Evolutionary conservation across 2,329 filamentous ascomycete genomes (phyloP).

Genomic region (Berkeleyomyces basicola): DNA sequence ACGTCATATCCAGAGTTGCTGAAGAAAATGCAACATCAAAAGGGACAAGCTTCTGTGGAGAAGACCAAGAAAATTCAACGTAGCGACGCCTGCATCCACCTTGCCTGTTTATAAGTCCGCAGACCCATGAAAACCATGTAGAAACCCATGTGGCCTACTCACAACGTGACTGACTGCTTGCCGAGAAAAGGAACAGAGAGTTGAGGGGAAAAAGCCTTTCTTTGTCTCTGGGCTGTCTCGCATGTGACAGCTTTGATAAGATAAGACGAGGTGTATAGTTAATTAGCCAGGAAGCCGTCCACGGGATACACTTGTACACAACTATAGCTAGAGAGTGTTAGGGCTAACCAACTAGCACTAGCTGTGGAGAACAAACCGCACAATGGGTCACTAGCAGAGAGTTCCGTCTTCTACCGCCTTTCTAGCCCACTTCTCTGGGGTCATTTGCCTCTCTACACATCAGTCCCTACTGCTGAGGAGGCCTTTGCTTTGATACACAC

Average conservation of each 20-base stretch:
- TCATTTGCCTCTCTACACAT: not conserved
- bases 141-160: too few relatives aligned
- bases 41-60: not conserved
- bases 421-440: not conserved
- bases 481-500: too few relatives aligned
- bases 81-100: too few relatives aligned
- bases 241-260: not conserved
- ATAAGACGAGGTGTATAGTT: not conserved
- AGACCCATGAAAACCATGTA: too few relatives aligned
- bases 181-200: not conserved
- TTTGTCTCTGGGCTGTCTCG: not conserved
- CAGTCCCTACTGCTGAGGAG: not conserved
- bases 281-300: too few relatives aligned
- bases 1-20: not conserved
- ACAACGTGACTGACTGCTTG: not conserved
- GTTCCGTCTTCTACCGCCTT: not conserved
- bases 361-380: not conserved
- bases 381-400: not conserved
- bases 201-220: not conserved
- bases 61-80: not conserved
- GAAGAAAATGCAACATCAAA: not conserved
- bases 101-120: too few relatives aligned
- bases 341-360: not conserved
- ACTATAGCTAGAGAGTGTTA: too few relatives aligned
- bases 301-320: too few relatives aligned